Evolutionary conservation across 2,329 filamentous ascomycete species (phyloP).

Genomic region (Rhexocercosporidium sp.): DNA sequence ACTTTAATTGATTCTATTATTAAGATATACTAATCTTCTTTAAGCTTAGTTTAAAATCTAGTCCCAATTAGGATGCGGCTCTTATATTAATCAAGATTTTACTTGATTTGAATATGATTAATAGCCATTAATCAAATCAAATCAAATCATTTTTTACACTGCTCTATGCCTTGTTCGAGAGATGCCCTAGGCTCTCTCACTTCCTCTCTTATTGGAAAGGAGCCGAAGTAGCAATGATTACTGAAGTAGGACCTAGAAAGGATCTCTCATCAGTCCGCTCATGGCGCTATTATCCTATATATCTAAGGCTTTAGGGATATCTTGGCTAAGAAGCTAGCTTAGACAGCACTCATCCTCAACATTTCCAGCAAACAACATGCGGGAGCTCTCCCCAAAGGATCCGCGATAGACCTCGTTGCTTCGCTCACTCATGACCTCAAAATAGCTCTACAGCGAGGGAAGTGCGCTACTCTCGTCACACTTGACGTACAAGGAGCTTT

Average conservation of each 20-base stretch:
- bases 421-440: background rate
- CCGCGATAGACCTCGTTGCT: background rate
- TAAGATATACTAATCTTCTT: no score
- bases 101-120: no score
- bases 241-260: background rate
- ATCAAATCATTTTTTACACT: background rate
- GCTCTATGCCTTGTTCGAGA: background rate
- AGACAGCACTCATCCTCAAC: background rate
- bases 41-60: no score
- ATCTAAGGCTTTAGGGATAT: background rate
- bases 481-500: conserved; percentile 1
- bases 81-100: no score
- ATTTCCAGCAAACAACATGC: background rate
- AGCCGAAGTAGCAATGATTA: background rate
- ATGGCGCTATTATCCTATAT: background rate
- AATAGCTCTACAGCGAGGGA: background rate
- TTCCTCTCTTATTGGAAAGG: background rate
- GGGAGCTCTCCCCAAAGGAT: background rate
- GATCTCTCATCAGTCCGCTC: background rate
- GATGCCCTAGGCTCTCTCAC: background rate
- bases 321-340: background rate
- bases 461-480: background rate
- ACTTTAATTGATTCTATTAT: no score
- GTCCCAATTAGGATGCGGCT: no score
- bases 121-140: no score